A percentile compares a stretch with the other conserved stretches of the same genome.
phyloP scores from a whole-genome alignment of 2,329 filamentous ascomycete species.

The Achaetomium macrosporum region DNA sequence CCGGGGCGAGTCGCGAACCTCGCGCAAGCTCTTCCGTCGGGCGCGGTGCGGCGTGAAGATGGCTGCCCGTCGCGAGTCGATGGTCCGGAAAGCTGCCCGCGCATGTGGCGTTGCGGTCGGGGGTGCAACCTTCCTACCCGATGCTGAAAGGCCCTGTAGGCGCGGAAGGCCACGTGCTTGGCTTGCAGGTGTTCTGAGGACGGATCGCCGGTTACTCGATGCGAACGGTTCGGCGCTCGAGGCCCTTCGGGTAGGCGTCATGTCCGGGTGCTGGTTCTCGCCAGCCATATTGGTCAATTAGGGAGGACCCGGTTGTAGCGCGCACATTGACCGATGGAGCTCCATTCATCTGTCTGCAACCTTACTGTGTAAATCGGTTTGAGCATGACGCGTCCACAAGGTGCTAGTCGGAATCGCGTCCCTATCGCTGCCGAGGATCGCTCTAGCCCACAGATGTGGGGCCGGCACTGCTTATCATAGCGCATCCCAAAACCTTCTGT shows the following conservation, averaged over 20 bases:
- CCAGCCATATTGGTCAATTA: slow-evolving; percentile 16
- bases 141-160: slow-evolving; percentile 41
- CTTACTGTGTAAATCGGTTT: too few relatives aligned
- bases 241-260: slow-evolving; percentile 31
- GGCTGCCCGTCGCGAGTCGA: slow-evolving; percentile 53
- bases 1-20: slow-evolving; percentile 51
- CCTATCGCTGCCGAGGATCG: too few relatives aligned
- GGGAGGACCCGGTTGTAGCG: too few relatives aligned
- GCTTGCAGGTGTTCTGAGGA: slow-evolving; percentile 39
- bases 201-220: slow-evolving; percentile 29
- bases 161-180: slow-evolving; percentile 26
- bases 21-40: slow-evolving; percentile 51
- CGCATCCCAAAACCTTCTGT: too few relatives aligned
- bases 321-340: not conserved
- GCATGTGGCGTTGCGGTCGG: slow-evolving; percentile 50
- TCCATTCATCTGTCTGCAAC: not conserved
- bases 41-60: slow-evolving; percentile 54
- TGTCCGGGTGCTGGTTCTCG: slow-evolving; percentile 18
- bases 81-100: slow-evolving; percentile 52
- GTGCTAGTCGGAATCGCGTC: not conserved
- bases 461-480: too few relatives aligned
- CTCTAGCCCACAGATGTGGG: too few relatives aligned
- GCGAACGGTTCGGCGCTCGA: slow-evolving; percentile 36
- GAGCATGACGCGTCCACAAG: not conserved
- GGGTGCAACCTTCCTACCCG: slow-evolving; percentile 38